Evolutionary conservation across 2,329 filamentous ascomycete genomes (phyloP).

Genomic region (Botrytis squamosa): DNA sequence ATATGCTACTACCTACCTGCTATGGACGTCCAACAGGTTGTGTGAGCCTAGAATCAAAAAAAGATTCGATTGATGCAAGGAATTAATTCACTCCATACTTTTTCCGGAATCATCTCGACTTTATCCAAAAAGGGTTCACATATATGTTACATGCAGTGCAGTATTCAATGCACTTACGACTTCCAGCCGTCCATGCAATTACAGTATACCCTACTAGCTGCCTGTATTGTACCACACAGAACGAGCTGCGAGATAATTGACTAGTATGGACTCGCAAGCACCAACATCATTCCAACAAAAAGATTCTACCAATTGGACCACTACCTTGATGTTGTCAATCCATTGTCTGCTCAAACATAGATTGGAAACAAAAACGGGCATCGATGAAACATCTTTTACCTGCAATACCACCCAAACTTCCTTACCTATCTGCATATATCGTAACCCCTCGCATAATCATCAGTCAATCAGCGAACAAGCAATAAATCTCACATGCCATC

Average conservation of each 20-base stretch:
- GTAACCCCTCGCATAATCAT: slow-evolving; percentile 19
- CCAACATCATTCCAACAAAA: not conserved
- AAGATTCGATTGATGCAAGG: not conserved
- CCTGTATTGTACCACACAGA: not conserved
- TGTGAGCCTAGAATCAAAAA: not conserved
- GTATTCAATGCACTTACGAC: not conserved
- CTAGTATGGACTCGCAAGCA: not conserved
- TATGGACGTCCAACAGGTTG: not conserved
- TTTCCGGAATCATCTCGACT: not conserved
- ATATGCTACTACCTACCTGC: not conserved
- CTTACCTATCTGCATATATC: slow-evolving; percentile 10
- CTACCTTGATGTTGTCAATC: not conserved
- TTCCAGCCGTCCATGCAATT: not conserved
- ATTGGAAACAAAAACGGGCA: not conserved
- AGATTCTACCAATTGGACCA: not conserved
- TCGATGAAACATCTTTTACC: slow-evolving; percentile 3
- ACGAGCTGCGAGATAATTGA: not conserved
- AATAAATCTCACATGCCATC: not conserved
- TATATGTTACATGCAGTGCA: not conserved
- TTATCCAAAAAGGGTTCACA: not conserved
- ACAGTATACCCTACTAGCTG: not conserved
- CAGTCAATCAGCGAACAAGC: not conserved
- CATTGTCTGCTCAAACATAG: not conserved
- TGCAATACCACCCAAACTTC: slow-evolving; percentile 15
- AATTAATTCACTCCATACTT: not conserved